Conservation (phyloP, 306 rosid genomes). For the Quercus berberidifolia region DNA sequence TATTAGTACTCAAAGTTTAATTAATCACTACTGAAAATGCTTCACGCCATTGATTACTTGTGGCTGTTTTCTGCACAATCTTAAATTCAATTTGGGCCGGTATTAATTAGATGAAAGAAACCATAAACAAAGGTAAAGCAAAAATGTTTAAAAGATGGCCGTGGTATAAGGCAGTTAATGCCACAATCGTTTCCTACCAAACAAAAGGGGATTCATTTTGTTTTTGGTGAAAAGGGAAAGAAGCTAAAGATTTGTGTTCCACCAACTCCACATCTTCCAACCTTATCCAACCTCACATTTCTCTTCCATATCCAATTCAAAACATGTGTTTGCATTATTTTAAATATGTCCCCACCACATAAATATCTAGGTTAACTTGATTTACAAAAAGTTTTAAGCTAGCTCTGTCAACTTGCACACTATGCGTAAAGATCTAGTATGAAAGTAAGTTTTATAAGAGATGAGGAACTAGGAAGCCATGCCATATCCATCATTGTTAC, state of each 20-base stretch:
- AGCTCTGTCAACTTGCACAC: constrained; percentile 34
- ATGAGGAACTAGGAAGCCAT: background rate
- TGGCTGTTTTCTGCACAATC: too few relatives aligned
- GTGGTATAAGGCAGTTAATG: background rate
- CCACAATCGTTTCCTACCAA: constrained; percentile 51
- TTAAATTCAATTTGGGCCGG: too few relatives aligned
- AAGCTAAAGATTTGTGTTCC: constrained; percentile 53
- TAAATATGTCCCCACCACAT: constrained; percentile 17
- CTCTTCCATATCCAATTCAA: background rate
- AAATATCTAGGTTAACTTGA: constrained; percentile 17
- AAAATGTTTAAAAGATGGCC: too few relatives aligned
- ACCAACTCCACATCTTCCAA: constrained; percentile 63
- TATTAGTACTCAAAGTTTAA: too few relatives aligned
- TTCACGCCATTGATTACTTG: too few relatives aligned
- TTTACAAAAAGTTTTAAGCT: constrained; percentile 20
- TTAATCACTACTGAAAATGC: too few relatives aligned
- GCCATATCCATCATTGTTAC: constrained; percentile 10
- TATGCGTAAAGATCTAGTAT: constrained; percentile 35
- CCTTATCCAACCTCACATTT: constrained; percentile 63
- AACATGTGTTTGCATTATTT: background rate
- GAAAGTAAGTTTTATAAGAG: constrained; percentile 19
- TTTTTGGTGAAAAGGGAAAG: constrained; percentile 27
- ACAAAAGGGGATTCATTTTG: constrained; percentile 26
- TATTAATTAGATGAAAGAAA: too few relatives aligned
- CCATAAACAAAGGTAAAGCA: background rate